Evolutionary conservation across 176 grass and related monocot genomes (phyloP).

Genomic region (Raddia guianensis): DNA sequence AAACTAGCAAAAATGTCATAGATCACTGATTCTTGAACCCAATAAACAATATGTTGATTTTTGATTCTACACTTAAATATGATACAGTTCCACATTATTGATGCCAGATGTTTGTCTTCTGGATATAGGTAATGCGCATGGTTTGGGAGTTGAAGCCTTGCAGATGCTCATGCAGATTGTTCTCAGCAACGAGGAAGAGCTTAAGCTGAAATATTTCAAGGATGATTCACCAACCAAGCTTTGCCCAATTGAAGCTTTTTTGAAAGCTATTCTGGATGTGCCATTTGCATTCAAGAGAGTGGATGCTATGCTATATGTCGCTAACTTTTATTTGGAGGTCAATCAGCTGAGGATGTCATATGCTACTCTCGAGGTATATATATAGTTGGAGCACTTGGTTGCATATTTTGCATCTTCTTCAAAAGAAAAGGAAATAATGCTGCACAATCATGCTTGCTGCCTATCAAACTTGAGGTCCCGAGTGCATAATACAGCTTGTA

Average conservation of each 20-base stretch:
- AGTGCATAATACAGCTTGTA: neutral
- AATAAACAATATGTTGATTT: neutral
- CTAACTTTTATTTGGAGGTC: slow-evolving; percentile 82
- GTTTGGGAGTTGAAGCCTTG: slow-evolving; percentile 64
- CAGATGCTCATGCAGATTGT: slow-evolving; percentile 64
- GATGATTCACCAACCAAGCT: slow-evolving; percentile 60
- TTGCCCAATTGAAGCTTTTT: slow-evolving; percentile 62
- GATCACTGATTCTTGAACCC: neutral
- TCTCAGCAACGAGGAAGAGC: slow-evolving; percentile 78
- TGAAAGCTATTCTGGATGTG: slow-evolving; percentile 69
- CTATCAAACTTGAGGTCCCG: neutral
- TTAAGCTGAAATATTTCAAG: slow-evolving; percentile 74
- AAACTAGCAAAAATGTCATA: neutral
- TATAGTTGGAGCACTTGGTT: neutral
- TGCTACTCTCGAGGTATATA: slow-evolving; percentile 71
- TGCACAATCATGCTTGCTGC: neutral
- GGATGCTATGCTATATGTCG: slow-evolving; percentile 84
- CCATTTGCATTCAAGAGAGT: slow-evolving; percentile 83
- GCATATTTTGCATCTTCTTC: neutral
- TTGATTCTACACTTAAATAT: neutral
- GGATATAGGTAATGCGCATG: slow-evolving; percentile 60
- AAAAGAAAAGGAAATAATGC: neutral
- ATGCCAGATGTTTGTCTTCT: neutral
- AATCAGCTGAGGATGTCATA: slow-evolving; percentile 75
- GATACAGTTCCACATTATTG: neutral